Percentiles rank a stretch among this genome's conserved stretches.
phyloP scores from a whole-genome alignment of 2,329 filamentous ascomycete species.

The Colletotrichum liaoningense region DNA sequence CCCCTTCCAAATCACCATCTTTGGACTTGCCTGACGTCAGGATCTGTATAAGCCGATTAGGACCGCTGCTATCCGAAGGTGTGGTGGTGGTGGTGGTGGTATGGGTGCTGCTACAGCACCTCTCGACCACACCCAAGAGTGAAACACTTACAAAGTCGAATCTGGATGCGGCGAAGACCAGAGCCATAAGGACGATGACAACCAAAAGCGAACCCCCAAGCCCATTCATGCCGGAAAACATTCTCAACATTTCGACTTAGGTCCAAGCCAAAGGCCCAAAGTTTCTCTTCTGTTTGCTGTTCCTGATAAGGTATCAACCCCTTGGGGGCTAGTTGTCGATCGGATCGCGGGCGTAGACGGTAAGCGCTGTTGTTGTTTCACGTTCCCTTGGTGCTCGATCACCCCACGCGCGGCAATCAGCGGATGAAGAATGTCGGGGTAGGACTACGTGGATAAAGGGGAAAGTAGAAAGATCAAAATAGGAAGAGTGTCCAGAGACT shows the following conservation, averaged over 20 bases:
- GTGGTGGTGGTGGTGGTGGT: not conserved
- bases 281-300: not conserved
- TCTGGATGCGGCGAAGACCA: conserved; percentile 31
- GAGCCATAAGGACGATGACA: conserved; percentile 32
- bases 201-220: conserved; percentile 22
- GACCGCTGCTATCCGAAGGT: not conserved
- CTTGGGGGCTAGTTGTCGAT: not conserved
- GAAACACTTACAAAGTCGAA: conserved; percentile 33
- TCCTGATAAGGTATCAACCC: not conserved
- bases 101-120: not conserved
- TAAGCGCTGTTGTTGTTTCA: not conserved
- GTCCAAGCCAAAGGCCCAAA: not conserved
- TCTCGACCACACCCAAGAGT: not conserved
- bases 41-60: conserved; percentile 18
- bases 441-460: not conserved
- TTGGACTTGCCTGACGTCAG: conserved; percentile 26
- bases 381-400: not conserved
- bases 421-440: not conserved
- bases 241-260: conserved; percentile 29
- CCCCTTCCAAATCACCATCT: conserved; percentile 26
- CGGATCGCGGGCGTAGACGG: not conserved
- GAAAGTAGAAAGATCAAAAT: not conserved
- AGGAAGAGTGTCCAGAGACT: not conserved
- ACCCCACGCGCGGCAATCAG: conserved; percentile 2
- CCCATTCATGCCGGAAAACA: conserved; percentile 27